phyloP scores from a whole-genome alignment of 2,329 filamentous ascomycete species.

The Plenodomus biglobosus region DNA sequence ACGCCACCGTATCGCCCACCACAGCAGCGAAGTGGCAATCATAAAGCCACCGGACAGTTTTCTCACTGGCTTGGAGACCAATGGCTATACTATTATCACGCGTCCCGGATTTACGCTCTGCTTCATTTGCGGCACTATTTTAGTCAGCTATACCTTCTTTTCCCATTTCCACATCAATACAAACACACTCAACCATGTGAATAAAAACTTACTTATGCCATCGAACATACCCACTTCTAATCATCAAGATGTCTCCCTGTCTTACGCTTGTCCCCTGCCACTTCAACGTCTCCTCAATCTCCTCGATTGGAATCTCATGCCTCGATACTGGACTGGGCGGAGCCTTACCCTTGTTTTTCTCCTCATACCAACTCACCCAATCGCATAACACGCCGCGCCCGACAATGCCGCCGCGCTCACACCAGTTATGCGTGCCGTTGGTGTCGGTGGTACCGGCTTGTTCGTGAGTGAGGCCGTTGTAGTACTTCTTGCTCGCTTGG shows the following conservation, averaged over 20 bases:
- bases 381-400: conserved; percentile 39
- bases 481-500: conserved; percentile 30
- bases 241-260: conserved; percentile 41
- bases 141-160: not conserved
- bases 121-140: conserved; percentile 26
- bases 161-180: not conserved
- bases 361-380: conserved; percentile 38
- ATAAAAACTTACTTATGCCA: conserved; percentile 34
- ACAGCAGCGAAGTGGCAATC: conserved; percentile 41
- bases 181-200: not conserved
- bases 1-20: conserved; percentile 45
- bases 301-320: conserved; percentile 36
- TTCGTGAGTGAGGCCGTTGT: conserved; percentile 37
- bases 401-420: conserved; percentile 40
- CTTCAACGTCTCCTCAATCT: conserved; percentile 32
- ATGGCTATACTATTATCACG: conserved; percentile 35
- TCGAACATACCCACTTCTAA: conserved; percentile 51
- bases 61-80: conserved; percentile 40
- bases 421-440: conserved; percentile 43
- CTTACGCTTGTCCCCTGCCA: conserved; percentile 33
- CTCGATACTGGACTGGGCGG: conserved; percentile 26
- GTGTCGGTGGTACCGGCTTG: conserved; percentile 22
- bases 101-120: conserved; percentile 33
- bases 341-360: conserved; percentile 29
- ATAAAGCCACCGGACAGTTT: conserved; percentile 43